Base-by-base conservation (phyloP, 345 rosid genomes). In the Citrus hindsii region DNA sequence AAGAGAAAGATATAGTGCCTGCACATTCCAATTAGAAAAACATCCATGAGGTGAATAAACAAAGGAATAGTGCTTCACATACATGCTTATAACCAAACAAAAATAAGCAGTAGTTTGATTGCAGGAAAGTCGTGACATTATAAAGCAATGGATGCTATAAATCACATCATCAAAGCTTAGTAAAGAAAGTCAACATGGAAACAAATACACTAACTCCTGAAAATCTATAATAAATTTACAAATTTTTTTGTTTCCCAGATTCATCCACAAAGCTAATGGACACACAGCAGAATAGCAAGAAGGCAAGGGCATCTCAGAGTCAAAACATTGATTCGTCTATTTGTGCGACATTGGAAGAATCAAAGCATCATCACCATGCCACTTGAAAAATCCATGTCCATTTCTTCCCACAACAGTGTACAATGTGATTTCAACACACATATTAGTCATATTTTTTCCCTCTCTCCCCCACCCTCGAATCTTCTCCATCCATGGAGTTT, bases 1-100 rank as follows among this genome's bases (percentile, higher is more conserved):
- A 83, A 94, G 76, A 58, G 85, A 79, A 71, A 90, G 89, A 78
- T 94, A 89, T 76, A 94, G 81, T 8, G 84, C 93, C 98, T 96
- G 79, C 40, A 71, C 33, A 79, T 78, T 32, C 67, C 71, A 78
- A 70, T 74, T 25, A 62, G 22, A 40, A 77, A 63, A 65, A 76
- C 71, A 69, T 27, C 5, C 22, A 71, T 62, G 14, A 80, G 48
- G 7, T 33, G 14, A 32, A 46, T 79, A 7, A 30, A 60, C 62
- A 61, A 53, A 37, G 67, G 28, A 40, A 75, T 70, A 73, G 38
- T 28, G 16, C 14, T 42, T 42, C 48, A 13, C 51, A 46, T 13
- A 59, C 4, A 66, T 3, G 42, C 13, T 32, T 13, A 32, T 19
- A 66, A 7, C 19, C 48, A 67, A 19, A 9, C 9, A 9, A 71